phyloP scores from a whole-genome alignment of 768 basidiomycete genomes.

The Lentinula detonsa region DNA sequence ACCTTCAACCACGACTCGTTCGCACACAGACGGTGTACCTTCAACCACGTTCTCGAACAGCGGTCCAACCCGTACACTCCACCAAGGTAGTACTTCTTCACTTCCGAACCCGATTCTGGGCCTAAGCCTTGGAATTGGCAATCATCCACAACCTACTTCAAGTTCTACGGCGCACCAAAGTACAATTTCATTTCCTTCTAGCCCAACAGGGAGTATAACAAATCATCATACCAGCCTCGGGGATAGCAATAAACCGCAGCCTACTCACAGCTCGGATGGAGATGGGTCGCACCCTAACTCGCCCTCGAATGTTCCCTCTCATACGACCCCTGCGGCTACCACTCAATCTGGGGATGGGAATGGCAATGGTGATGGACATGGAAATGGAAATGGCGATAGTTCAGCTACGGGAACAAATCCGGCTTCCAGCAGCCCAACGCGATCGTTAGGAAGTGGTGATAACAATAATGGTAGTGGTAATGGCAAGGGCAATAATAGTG shows the following conservation, averaged over 20 bases:
- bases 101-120: not conserved
- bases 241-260: not conserved
- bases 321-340: not conserved
- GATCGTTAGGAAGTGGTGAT: not conserved
- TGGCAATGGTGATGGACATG: not conserved
- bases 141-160: not conserved
- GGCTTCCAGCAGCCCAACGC: not conserved
- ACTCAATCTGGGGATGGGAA: not conserved
- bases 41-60: not conserved
- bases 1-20: not conserved
- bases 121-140: not conserved
- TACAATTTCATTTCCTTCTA: no score
- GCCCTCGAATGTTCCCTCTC: not conserved
- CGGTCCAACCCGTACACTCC: not conserved
- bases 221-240: no score
- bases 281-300: not conserved
- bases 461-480: not conserved
- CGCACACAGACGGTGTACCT: not conserved
- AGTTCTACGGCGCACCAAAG: not conserved
- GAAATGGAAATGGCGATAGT: not conserved
- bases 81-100: not conserved
- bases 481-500: not conserved
- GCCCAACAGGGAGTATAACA: no score
- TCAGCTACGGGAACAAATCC: not conserved
- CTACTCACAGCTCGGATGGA: not conserved